Conservation (phyloP, 148 eudicot species). For the Chenopodium formosanum region DNA sequence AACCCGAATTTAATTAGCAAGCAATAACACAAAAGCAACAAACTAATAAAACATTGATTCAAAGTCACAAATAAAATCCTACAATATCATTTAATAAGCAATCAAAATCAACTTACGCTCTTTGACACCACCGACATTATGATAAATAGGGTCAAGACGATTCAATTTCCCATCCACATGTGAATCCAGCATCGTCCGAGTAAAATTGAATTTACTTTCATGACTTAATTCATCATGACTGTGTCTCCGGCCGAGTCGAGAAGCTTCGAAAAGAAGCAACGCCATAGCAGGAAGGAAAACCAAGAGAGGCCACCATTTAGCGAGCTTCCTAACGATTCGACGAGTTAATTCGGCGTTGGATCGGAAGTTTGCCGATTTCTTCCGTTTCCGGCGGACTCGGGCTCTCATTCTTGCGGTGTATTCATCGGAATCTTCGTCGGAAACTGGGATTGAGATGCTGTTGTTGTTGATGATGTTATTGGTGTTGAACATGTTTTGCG, state of each 20-base stretch:
- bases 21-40: not conserved
- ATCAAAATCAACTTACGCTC: conserved; percentile 48
- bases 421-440: conserved; percentile 62
- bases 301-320: conserved; percentile 67
- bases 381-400: conserved; percentile 54
- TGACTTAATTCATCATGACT: not conserved
- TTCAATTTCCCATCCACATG: conserved; percentile 41
- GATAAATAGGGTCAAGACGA: conserved; percentile 58
- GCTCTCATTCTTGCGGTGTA: conserved; percentile 26
- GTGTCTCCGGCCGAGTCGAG: conserved; percentile 33
- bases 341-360: conserved; percentile 31
- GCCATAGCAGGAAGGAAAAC: conserved; percentile 48
- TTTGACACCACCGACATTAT: conserved; percentile 59
- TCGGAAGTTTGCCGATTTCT: conserved; percentile 32
- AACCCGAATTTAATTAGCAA: not conserved
- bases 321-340: conserved; percentile 13
- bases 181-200: conserved; percentile 16
- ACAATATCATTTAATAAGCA: not conserved
- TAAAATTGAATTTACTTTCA: not conserved
- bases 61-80: not conserved
- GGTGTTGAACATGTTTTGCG: not conserved
- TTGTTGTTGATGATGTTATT: conserved; percentile 34
- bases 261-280: conserved; percentile 62
- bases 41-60: not conserved
- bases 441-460: conserved; percentile 41